Evolutionary conservation across 1,284 basidiomycete genomes (phyloP), one percentile per base, ranked within the genome.

Genomic region (Papiliotrema nemorosa): DNA sequence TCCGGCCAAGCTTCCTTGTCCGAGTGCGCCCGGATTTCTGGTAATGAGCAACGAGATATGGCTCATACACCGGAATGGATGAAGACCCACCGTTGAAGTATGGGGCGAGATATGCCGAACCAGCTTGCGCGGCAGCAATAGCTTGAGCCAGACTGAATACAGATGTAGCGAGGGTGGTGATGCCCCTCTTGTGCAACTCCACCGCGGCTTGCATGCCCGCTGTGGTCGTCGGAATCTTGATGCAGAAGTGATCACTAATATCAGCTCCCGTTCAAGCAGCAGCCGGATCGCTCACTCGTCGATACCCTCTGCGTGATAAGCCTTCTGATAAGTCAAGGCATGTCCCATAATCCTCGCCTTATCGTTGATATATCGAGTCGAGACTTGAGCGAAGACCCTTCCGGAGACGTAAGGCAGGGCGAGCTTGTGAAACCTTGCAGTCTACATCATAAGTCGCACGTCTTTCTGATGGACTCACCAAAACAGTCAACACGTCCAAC

Each of bases 211-310:
- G 59, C 47, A 72, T 64, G 31, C 66, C 70, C 6, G 69, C 60
- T 7, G 64, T 64, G 6, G 71, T 73, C 31, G 62, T 52, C 29
- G 70, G 71, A 40, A 72, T 63, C 57, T 73, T 73, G 62, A 73
- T 67, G 54, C 64, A 67, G 59, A 62, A 70, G 29, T 64, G 55
- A 35, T 70, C 67, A 34, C 59, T 63, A 26, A 21, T 16, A 18
- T 10, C 13, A n/a, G n/a, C n/a, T n/a, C n/a, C n/a, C n/a, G n/a
- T 35, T 18, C 38, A 20, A 44, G 46, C 40, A 27, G 0, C 12
- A 25, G 9, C 12, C 24, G 10, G 25, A 12, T 1, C n/a, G 47
- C 57, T 46, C 36, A 63, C 61, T 49, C 43, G 10, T 57, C 47
- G 42, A 63, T 57, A 24, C 62, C 62, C 25, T 58, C 62, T 16